Evolutionary conservation across 2,329 filamentous ascomycete species (phyloP).

Genomic region (Trichoderma sp.): DNA sequence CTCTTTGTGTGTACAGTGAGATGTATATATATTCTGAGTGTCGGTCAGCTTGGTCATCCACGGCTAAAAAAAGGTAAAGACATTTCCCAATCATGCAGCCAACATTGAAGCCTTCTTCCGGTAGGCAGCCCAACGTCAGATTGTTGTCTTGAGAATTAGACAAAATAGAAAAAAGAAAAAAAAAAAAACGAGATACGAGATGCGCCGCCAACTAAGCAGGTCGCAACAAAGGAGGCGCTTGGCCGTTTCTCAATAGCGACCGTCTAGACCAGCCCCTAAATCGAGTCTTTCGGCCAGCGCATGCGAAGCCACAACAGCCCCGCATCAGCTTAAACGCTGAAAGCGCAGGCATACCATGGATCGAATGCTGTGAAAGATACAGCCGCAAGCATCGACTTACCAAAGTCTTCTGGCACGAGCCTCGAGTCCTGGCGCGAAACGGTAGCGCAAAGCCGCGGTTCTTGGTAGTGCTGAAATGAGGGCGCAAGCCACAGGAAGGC

Average conservation of each 20-base stretch:
- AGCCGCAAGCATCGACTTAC: neutral
- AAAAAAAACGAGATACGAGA: no score
- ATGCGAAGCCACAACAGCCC: conserved; percentile 2
- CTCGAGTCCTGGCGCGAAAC: neutral
- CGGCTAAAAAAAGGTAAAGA: neutral
- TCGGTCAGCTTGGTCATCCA: neutral
- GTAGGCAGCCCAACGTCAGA: conserved; percentile 2
- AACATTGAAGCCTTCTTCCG: neutral
- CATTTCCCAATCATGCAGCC: neutral
- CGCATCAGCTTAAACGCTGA: neutral
- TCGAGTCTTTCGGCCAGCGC: conserved; percentile 13
- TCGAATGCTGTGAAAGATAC: neutral
- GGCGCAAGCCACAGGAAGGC: neutral
- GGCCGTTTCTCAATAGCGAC: neutral
- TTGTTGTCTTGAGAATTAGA: neutral
- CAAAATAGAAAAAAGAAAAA: neutral
- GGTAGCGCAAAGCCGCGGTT: neutral
- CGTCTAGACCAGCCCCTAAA: neutral
- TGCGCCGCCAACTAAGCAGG: neutral
- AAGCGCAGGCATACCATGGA: neutral
- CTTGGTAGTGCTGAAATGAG: neutral
- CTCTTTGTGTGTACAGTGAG: neutral
- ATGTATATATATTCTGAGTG: neutral
- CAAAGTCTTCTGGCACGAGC: no score
- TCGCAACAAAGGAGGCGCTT: conserved; percentile 8